Percentiles rank a stretch among this genome's conserved stretches.
These are phyloP conservation scores for Paecilomyces niveus DNA, from an alignment of 2,329 filamentous ascomycete species.

Conservation along the genomic window DNA sequence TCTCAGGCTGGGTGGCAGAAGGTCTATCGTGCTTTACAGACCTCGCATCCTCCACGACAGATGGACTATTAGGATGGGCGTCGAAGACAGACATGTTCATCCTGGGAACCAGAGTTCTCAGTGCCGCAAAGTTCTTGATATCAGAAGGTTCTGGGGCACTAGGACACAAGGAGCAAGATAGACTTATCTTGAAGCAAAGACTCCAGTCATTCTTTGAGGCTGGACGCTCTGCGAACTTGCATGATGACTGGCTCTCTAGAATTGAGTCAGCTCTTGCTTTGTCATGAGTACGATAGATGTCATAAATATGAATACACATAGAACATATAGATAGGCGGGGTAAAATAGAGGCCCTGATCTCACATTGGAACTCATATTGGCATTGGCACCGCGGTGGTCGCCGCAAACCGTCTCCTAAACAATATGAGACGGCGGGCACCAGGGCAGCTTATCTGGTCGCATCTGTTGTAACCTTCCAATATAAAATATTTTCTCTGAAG, in stretches of 20 bases:
- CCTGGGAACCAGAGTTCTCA: slow-evolving; percentile 33
- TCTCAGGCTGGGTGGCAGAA: slow-evolving; percentile 25
- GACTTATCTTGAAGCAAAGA: slow-evolving; percentile 10
- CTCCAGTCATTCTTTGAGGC: slow-evolving; percentile 17
- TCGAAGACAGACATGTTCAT: slow-evolving; percentile 60
- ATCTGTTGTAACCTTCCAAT: too few relatives aligned
- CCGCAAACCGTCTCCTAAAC: background rate
- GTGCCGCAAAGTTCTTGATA: slow-evolving; percentile 27
- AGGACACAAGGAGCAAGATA: slow-evolving; percentile 10
- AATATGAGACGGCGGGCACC: background rate
- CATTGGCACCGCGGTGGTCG: too few relatives aligned
- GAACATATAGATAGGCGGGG: background rate
- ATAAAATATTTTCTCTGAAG: too few relatives aligned
- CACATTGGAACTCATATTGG: background rate
- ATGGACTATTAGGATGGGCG: slow-evolving; percentile 67
- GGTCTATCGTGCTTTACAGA: slow-evolving; percentile 22
- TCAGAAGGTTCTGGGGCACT: slow-evolving; percentile 13
- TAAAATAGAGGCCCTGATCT: background rate
- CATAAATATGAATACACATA: background rate
- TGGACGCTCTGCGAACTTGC: slow-evolving; percentile 18
- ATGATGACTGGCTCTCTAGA: slow-evolving; percentile 25
- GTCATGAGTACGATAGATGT: slow-evolving; percentile 6
- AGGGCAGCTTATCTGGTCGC: too few relatives aligned
- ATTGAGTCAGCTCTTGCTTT: slow-evolving; percentile 17
- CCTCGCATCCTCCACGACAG: slow-evolving; percentile 30